Conservation (phyloP, 2,329 filamentous ascomycete genomes). For the Penicillium brevicompactum region DNA sequence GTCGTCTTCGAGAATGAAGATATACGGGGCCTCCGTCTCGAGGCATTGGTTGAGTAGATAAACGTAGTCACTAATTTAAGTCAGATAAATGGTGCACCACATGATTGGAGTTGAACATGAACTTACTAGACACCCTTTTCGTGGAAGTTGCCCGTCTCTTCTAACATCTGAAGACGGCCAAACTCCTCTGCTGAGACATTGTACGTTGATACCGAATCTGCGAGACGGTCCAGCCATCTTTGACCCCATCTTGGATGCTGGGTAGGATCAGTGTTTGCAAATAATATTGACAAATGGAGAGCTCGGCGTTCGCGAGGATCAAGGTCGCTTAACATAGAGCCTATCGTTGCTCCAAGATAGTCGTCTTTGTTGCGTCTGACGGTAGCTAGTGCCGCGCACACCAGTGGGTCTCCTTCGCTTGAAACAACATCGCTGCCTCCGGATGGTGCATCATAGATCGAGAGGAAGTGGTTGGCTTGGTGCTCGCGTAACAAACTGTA, state of each 20-base stretch:
- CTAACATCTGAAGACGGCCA: slow-evolving; percentile 24
- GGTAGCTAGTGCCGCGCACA: slow-evolving; percentile 29
- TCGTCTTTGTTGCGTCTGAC: slow-evolving; percentile 24
- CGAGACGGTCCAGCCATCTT: slow-evolving; percentile 24
- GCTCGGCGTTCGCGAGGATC: slow-evolving; percentile 23
- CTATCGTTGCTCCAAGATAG: slow-evolving; percentile 30
- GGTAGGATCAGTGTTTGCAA: slow-evolving; percentile 27
- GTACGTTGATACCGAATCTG: slow-evolving; percentile 21
- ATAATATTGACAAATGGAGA: slow-evolving; percentile 23
- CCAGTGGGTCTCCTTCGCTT: slow-evolving; percentile 7
- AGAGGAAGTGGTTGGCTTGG: slow-evolving; percentile 19
- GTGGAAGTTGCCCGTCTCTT: slow-evolving; percentile 29
- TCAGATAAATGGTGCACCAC: not conserved
- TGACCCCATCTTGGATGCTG: slow-evolving; percentile 29
- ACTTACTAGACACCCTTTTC: slow-evolving; percentile 38
- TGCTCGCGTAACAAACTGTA: slow-evolving; percentile 29
- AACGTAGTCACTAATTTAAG: slow-evolving; percentile 29
- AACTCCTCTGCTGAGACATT: slow-evolving; percentile 22
- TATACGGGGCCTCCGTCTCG: slow-evolving; percentile 33
- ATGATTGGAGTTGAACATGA: no score
- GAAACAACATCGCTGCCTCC: not conserved
- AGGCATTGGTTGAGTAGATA: slow-evolving; percentile 33
- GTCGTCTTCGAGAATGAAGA: slow-evolving; percentile 41
- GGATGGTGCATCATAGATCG: slow-evolving; percentile 7
- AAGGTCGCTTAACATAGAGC: slow-evolving; percentile 26